A percentile compares a stretch with the other conserved stretches of the same genome.
Evolutionary conservation across 805 yeast species (phyloP).

Genomic region (Starmerella apicola): DNA sequence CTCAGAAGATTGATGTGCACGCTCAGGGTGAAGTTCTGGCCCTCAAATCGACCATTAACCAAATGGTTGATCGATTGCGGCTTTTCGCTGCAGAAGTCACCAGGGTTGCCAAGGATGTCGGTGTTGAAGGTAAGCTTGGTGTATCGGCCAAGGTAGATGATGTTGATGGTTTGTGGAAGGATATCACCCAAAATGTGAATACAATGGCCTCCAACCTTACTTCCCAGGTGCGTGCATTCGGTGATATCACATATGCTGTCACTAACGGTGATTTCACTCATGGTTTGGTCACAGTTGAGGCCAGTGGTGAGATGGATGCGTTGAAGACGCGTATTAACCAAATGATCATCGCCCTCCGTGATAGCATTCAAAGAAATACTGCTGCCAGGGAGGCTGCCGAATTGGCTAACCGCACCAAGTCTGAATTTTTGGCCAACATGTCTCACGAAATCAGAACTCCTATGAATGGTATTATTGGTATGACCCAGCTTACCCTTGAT

Average conservation of each 20-base stretch:
- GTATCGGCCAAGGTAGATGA: conserved; percentile 85
- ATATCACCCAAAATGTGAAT: conserved; percentile 79
- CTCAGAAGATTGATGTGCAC: conserved; percentile 75
- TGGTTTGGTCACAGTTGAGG: conserved; percentile 73
- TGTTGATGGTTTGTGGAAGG: conserved; percentile 87
- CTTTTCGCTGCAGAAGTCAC: conserved; percentile 82
- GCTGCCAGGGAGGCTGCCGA: conserved; percentile 94
- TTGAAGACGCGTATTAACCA: conserved; percentile 49
- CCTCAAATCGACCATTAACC: conserved; percentile 72
- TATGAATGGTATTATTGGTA: conserved; percentile 84
- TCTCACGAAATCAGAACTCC: conserved; percentile 85
- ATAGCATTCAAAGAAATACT: conserved; percentile 80
- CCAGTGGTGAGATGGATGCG: conserved; percentile 75
- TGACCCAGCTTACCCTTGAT: conserved; percentile 80
- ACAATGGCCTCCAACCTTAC: conserved; percentile 92
- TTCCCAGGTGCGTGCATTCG: conserved; percentile 85
- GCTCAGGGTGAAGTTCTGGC: conserved; percentile 87
- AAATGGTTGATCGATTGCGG: conserved; percentile 85
- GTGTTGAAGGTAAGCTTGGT: conserved; percentile 85
- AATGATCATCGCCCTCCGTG: conserved; percentile 77
- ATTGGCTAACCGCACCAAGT: conserved; percentile 75
- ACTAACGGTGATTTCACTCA: conserved; percentile 88
- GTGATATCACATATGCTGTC: conserved; percentile 87
- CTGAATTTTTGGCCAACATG: conserved; percentile 81
- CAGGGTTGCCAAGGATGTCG: conserved; percentile 83